Evolutionary conservation across 257 asterid genomes (phyloP), one percentile per base, ranked within the genome.

Genomic region (Forsythia viridissima): DNA sequence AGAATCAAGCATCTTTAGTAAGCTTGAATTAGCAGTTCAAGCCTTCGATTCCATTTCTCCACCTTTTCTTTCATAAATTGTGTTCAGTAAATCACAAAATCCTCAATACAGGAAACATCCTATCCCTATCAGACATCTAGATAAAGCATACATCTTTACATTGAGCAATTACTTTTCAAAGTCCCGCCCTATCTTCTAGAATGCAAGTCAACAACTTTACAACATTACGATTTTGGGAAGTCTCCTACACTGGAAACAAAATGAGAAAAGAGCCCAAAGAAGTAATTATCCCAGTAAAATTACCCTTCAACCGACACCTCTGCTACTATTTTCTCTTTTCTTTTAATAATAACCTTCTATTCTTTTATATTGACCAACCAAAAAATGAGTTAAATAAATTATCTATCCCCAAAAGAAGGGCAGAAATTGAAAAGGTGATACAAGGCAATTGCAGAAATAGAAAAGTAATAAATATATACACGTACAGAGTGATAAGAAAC

Each of bases 1-100:
- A 74, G 9, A 71, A 75, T 78, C 30, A 46, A 20, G 77, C 72
- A 74, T 42, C 70, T 74, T 78, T 51, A 18, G 66, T 7, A 61
- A 61, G 13, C 8, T 61, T 7, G 15, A 48, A 48, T 48, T 48
- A 18, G 5, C n/a, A 48, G 37, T 8, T n/a, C 68, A 61, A 61
- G 65, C 11, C 30, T 55, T 55, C 3, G 65, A 18, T 55, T 55
- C 65, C 65, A 18, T 55, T 55, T 55, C n/a, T 55, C 65, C 11
- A 55, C 10, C 30, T 61, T 61, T 24, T 9, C 36, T 61, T 8
- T 61, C 38, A 24, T 7, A 8, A 15, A 55, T 9, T 8, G 16
- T 21, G 15, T n/a, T 61, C 38, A 8, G 34, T 24, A 15, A 55
- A 61, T 61, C 69, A 3, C 69, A 2, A 3, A 38, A 2, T 59